Evolutionary conservation across 2,329 filamentous ascomycete genomes (phyloP).

Genomic region (Claviceps digitariae): DNA sequence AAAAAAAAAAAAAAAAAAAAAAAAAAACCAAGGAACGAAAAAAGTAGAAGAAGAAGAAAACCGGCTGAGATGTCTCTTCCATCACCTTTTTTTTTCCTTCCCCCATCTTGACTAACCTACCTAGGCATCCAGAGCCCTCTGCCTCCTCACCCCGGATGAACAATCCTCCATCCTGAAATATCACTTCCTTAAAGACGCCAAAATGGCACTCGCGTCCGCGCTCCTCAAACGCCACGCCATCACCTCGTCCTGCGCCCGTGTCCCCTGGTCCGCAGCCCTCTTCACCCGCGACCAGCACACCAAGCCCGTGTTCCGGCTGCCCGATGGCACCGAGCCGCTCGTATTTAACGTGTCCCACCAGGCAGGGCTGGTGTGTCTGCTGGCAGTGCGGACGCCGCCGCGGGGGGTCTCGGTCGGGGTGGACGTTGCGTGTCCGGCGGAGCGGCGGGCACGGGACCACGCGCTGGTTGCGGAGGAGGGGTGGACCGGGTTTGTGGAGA

Average conservation of each 20-base stretch:
- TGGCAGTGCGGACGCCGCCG: constrained; percentile 33
- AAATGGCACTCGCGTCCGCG: constrained; percentile 58
- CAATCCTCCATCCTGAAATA: constrained; percentile 43
- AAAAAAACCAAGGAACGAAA: not conserved
- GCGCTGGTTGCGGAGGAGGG: constrained; percentile 42
- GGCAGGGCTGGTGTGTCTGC: constrained; percentile 57
- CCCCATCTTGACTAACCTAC: not conserved
- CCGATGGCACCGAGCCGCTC: constrained; percentile 33
- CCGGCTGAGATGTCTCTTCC: constrained; percentile 13
- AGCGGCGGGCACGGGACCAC: constrained; percentile 51
- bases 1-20: not conserved
- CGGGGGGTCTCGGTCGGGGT: constrained; percentile 43
- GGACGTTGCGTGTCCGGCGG: constrained; percentile 63
- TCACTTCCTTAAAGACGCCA: constrained; percentile 57
- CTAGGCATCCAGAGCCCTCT: constrained; percentile 40
- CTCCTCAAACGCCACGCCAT: constrained; percentile 63
- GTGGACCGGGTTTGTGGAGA: constrained; percentile 54
- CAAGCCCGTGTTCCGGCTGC: constrained; percentile 40
- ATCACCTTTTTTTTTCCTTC: not conserved
- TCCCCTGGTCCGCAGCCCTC: constrained; percentile 40
- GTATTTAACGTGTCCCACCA: constrained; percentile 70
- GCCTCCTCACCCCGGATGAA: constrained; percentile 40
- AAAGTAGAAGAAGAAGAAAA: too few relatives aligned
- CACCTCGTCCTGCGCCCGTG: constrained; percentile 41
- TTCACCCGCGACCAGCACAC: constrained; percentile 41